A percentile compares a stretch with the other conserved stretches of the same genome.
Evolutionary conservation across 2,329 filamentous ascomycete species (phyloP).

Genomic region (Epichloe sibirici): DNA sequence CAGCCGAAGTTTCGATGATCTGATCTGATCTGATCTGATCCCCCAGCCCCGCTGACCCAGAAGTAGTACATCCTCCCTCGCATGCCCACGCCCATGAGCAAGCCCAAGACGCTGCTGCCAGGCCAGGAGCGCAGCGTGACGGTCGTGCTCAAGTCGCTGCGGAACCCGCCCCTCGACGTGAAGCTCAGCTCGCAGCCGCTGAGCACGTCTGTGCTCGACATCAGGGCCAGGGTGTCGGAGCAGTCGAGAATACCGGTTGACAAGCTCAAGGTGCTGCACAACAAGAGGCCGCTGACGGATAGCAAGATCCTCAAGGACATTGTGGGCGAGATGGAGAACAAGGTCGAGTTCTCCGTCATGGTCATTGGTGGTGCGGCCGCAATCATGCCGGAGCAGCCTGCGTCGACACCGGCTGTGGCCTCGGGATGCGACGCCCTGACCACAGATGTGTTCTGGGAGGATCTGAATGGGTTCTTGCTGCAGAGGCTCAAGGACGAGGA

Average conservation of each 20-base stretch:
- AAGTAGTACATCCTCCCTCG: constrained; percentile 59
- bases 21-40: too few species aligned
- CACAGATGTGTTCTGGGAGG: constrained; percentile 72
- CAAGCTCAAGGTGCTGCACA: constrained; percentile 76
- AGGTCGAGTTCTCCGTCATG: constrained; percentile 76
- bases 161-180: constrained; percentile 60
- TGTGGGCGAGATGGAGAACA: constrained; percentile 35
- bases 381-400: constrained; percentile 27
- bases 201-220: constrained; percentile 63
- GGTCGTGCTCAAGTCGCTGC: constrained; percentile 61
- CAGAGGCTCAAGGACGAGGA: constrained; percentile 64
- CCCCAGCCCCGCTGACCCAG: background rate
- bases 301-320: constrained; percentile 67
- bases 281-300: constrained; percentile 76
- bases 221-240: constrained; percentile 58
- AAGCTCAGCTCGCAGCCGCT: constrained; percentile 49
- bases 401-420: constrained; percentile 14
- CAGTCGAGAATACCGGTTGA: constrained; percentile 53
- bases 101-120: constrained; percentile 34
- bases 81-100: constrained; percentile 45
- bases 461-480: constrained; percentile 68
- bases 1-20: too few species aligned
- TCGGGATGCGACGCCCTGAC: constrained; percentile 50
- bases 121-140: constrained; percentile 40
- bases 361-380: constrained; percentile 58